These are phyloP conservation scores for Coniosporium tulheliwenetii DNA, from an alignment of 2,329 filamentous ascomycete species.

Conservation along the genomic window DNA sequence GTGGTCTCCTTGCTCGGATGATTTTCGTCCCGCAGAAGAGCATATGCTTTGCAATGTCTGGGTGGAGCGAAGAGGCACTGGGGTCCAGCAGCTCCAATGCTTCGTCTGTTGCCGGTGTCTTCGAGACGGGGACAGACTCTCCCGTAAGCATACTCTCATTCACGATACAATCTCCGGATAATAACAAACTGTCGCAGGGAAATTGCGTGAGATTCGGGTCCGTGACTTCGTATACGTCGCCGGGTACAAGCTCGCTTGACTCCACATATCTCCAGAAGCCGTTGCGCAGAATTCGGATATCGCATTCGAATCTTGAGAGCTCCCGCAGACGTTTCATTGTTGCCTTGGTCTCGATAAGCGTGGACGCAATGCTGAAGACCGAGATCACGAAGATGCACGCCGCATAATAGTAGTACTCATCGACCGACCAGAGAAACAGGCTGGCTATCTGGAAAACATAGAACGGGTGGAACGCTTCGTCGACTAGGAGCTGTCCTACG, in stretches of 20 bases:
- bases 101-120: slow-evolving; percentile 68
- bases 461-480: slow-evolving; percentile 95
- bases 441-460: slow-evolving; percentile 97
- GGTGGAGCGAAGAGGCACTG: slow-evolving; percentile 64
- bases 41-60: slow-evolving; percentile 75
- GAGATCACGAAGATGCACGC: slow-evolving; percentile 92
- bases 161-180: slow-evolving; percentile 92
- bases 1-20: slow-evolving; percentile 73
- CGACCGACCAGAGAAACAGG: slow-evolving; percentile 82
- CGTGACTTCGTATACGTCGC: slow-evolving; percentile 92
- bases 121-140: slow-evolving; percentile 93
- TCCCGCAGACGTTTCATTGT: slow-evolving; percentile 85
- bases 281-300: slow-evolving; percentile 81
- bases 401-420: slow-evolving; percentile 97
- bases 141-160: slow-evolving; percentile 98
- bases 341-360: slow-evolving; percentile 76
- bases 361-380: slow-evolving; percentile 76
- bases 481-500: slow-evolving; percentile 64
- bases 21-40: slow-evolving; percentile 94
- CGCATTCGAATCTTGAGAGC: slow-evolving; percentile 88
- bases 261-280: slow-evolving; percentile 89
- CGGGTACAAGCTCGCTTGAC: slow-evolving; percentile 80
- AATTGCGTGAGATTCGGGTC: slow-evolving; percentile 80
- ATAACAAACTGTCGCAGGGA: slow-evolving; percentile 78
- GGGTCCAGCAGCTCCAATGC: slow-evolving; percentile 63